phyloP scores from a whole-genome alignment of 2,329 filamentous ascomycete genomes.

The Venturia nashicola region DNA sequence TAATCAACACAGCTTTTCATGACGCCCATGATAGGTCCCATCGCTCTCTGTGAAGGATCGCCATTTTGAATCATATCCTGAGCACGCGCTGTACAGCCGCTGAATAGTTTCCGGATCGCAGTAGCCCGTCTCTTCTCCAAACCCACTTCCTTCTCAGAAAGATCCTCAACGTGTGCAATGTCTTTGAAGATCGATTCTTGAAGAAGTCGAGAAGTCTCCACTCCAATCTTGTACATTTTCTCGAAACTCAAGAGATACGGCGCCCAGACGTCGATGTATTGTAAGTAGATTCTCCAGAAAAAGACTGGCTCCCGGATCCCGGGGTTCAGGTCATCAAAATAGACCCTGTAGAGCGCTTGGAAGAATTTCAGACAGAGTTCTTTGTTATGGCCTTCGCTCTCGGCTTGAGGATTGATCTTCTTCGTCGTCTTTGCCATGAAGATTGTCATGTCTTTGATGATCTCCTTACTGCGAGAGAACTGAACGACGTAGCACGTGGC shows the following conservation, averaged over 20 bases:
- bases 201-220: neutral
- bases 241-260: neutral
- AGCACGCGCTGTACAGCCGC: neutral
- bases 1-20: slow-evolving; percentile 1
- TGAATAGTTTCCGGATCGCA: neutral
- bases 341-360: neutral
- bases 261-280: neutral
- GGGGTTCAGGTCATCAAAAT: neutral
- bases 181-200: neutral
- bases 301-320: neutral
- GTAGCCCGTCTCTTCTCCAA: neutral
- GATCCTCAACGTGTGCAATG: neutral
- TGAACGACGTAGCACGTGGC: neutral
- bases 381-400: neutral
- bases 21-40: neutral
- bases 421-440: slow-evolving; percentile 3
- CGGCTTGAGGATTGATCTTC: neutral
- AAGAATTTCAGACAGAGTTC: neutral
- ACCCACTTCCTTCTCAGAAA: neutral
- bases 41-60: neutral
- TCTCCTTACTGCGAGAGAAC: neutral
- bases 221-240: neutral
- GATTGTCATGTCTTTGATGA: neutral
- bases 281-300: neutral
- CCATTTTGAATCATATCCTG: neutral